Conservation (phyloP, 176 grass and related monocot species). For the Avena sativa region DNA sequence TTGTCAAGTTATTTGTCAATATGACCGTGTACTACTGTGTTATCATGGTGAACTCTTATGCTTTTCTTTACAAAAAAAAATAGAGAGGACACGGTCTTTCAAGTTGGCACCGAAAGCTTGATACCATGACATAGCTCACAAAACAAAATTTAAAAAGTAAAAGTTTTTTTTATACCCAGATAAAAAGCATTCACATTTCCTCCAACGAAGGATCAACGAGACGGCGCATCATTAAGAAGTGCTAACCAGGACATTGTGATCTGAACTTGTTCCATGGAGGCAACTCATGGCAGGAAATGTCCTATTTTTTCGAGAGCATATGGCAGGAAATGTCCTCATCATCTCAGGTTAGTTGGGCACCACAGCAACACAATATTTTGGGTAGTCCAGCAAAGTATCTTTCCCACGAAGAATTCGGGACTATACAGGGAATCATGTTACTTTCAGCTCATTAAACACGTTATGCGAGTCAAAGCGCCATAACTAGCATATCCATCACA, state of each 20-base stretch:
- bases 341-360: neutral
- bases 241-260: neutral
- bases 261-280: slow-evolving; percentile 13
- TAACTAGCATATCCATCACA: slow-evolving; percentile 4
- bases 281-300: neutral
- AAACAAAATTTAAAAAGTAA: too few relatives aligned
- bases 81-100: too few relatives aligned
- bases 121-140: too few relatives aligned
- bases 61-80: slow-evolving; percentile 4
- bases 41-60: neutral
- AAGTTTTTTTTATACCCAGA: too few relatives aligned
- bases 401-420: slow-evolving; percentile 2
- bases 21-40: neutral
- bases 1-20: slow-evolving; percentile 30
- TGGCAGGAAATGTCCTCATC: neutral
- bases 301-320: neutral
- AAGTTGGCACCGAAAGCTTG: too few relatives aligned
- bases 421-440: neutral
- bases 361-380: neutral
- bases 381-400: neutral
- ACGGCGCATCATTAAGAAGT: neutral
- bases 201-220: neutral
- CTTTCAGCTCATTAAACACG: neutral
- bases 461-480: neutral
- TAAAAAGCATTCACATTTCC: too few relatives aligned